Base-by-base conservation (phyloP, 371 early-diverging fungal genomes). In the Fennellomyces sp. region DNA sequence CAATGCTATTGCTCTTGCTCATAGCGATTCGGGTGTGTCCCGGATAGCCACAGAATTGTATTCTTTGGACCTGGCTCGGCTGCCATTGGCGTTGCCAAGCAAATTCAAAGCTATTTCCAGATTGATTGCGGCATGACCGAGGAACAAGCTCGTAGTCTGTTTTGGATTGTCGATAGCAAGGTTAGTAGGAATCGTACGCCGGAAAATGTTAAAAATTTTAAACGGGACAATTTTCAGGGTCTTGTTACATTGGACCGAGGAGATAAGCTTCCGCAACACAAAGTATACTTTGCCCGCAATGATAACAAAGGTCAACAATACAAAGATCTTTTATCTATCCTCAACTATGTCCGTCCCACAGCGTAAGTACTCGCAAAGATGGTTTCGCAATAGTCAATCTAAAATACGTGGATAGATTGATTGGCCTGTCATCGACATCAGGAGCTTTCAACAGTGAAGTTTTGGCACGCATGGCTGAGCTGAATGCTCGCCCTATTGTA, bases 41-140 rank as follows among this genome's bases (percentile, higher is more conserved):
- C 92, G 31, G 56, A 68, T 19, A 76, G 91, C 17, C 96, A 95
- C 69, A 86, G 91, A 52, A 86, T 97, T 63, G 82, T 97, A 33
- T 95, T 96, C 73, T 88, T 85, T 63, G 95, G 95, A 17, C 93
- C 95, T 29, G 95, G 95, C 15, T 88, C 88, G 3, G 96, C 95
- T 8, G 95, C 90, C 26, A 89, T 94, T 49, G 97, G 96, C 48
- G 94, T 97, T 11, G 95, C 95, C 55, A 85, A 81, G 61, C 94
- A 93, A 66, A 81, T 95, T 52, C 76, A 87, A 47, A 88, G 89
- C 2, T 91, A 92, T 74, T 89, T 95, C 70, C 68, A 87, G 17
- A 65, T 70, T 56, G 90, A 88, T 55, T 80, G 81, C 63, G 75
- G 72, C 5, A 81, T 93, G 71, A 50, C 85, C 1, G 90, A 89